Percentiles rank a stretch among this genome's conserved stretches.
Conservation (phyloP, 2,329 filamentous ascomycete species). For the Nannizziopsis arthrosporioides region DNA sequence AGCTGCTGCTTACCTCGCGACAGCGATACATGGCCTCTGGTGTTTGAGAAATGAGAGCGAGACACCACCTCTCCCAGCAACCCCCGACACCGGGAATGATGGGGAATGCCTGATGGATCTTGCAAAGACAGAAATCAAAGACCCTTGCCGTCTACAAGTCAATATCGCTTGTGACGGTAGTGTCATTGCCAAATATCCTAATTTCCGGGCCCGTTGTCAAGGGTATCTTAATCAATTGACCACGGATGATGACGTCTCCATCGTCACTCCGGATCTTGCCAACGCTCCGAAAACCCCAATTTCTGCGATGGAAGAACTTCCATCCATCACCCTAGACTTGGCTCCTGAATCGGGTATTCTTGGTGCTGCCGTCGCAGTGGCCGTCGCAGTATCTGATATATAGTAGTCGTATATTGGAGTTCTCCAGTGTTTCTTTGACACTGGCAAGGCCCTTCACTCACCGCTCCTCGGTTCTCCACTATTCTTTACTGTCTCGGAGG, state of each 20-base stretch:
- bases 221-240: constrained; percentile 33
- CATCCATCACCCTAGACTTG: constrained; percentile 30
- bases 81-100: constrained; percentile 15
- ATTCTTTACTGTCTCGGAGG: not conserved
- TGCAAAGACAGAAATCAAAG: not conserved
- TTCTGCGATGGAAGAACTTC: constrained; percentile 13
- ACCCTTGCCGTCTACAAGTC: constrained; percentile 21
- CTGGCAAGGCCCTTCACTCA: not conserved
- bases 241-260: constrained; percentile 17
- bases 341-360: constrained; percentile 37
- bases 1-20: constrained; percentile 51
- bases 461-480: not conserved
- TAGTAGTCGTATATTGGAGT: not conserved
- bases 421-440: not conserved
- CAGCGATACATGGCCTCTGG: constrained; percentile 53
- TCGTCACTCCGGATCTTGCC: not conserved
- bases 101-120: constrained; percentile 16
- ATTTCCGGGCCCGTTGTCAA: constrained; percentile 36
- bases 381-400: constrained; percentile 23
- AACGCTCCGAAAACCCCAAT: not conserved
- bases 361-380: constrained; percentile 39
- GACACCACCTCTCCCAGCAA: constrained; percentile 14
- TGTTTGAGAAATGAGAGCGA: constrained; percentile 42
- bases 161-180: constrained; percentile 43
- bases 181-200: constrained; percentile 42